phyloP scores from a whole-genome alignment of 345 rosid species.

The Brassica juncea region DNA sequence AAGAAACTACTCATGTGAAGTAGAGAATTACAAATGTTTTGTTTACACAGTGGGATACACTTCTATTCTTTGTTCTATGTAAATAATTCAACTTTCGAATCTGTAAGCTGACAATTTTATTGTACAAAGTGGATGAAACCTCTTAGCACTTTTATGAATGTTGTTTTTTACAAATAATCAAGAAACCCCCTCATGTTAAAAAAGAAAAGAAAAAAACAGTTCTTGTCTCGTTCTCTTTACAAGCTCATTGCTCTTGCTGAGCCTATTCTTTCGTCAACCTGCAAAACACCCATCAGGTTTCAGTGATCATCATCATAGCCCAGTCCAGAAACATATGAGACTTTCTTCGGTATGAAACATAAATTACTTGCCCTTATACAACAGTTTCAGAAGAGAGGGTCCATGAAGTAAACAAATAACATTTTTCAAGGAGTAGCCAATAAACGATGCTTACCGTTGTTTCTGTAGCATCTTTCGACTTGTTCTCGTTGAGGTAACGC shows the following conservation, averaged over 20 bases:
- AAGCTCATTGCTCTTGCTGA: slow-evolving; percentile 74
- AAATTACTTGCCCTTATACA: neutral
- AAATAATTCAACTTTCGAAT: slow-evolving; percentile 19
- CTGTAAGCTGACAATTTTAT: slow-evolving; percentile 30
- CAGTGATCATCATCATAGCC: slow-evolving; percentile 5
- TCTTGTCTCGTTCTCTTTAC: slow-evolving; percentile 40
- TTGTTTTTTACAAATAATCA: slow-evolving; percentile 40
- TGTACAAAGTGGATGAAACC: slow-evolving; percentile 26
- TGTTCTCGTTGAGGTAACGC: slow-evolving; percentile 50
- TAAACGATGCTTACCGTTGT: slow-evolving; percentile 46
- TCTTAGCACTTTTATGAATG: slow-evolving; percentile 37
- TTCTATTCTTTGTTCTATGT: slow-evolving; percentile 38
- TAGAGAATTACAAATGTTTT: slow-evolving; percentile 35
- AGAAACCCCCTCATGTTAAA: slow-evolving; percentile 24
- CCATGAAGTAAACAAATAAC: neutral
- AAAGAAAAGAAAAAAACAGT: neutral
- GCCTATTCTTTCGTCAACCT: slow-evolving; percentile 59
- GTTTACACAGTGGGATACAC: slow-evolving; percentile 27
- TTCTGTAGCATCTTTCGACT: slow-evolving; percentile 41
- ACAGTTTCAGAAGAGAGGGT: slow-evolving; percentile 8
- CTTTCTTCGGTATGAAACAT: slow-evolving; percentile 8
- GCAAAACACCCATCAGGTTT: slow-evolving; percentile 36
- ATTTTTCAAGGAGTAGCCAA: neutral
- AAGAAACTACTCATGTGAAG: slow-evolving; percentile 11
- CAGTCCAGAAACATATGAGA: slow-evolving; percentile 3